Evolutionary conservation across 2,329 filamentous ascomycete species (phyloP), one percentile per base, ranked within the genome.

Genomic region (Fusarium redolens): DNA sequence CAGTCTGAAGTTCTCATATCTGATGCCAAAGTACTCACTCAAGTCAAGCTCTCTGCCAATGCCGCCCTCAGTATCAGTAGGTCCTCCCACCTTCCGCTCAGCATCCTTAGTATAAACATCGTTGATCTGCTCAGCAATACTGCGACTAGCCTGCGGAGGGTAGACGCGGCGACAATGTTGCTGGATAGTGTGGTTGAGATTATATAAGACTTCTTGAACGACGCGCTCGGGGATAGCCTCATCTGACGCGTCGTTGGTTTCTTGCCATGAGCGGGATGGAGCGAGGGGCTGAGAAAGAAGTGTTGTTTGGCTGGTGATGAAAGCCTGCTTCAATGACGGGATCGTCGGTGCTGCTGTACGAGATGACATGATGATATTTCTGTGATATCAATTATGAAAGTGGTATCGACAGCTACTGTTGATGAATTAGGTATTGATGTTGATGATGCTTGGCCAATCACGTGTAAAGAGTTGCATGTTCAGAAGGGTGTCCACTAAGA

Each of bases 71-170:
- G 81, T 83, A 33, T 81, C 82, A 65, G 82, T 79, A 3, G 68
- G 78, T 1, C 79, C 81, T 14, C 75, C 77, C 56, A 81, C 80
- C 48, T 79, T 82, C 41, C 83, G 83, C 43, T 86, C 84, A 8
- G 81, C 82, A 18, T 83, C 82, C 10, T 81, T 81, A 80, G 87
- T 86, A 79, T 93, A 94, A 48, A 92, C 82, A 52, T 82, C 81
- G 80, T 93, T 91, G 45, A 94, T 90, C 82, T 94, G 92, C 83
- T 93, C 91, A 4, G 92, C 91, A 22, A 94, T 87, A 75, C 93
- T 91, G 40, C 92, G 87, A 57, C 87, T 89, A n/a, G 92, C 91
- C 74, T 92, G 90, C 0, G 91, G 87, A 20, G 90, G 87, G 79
- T 93, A 93, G 9, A 90, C 90, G 61, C 90, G 87, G 40, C 88